Percentiles rank a stretch among this genome's conserved stretches.
phyloP scores from a whole-genome alignment of 176 grass and related monocot genomes.

The Bolboschoenus planiculmis region DNA sequence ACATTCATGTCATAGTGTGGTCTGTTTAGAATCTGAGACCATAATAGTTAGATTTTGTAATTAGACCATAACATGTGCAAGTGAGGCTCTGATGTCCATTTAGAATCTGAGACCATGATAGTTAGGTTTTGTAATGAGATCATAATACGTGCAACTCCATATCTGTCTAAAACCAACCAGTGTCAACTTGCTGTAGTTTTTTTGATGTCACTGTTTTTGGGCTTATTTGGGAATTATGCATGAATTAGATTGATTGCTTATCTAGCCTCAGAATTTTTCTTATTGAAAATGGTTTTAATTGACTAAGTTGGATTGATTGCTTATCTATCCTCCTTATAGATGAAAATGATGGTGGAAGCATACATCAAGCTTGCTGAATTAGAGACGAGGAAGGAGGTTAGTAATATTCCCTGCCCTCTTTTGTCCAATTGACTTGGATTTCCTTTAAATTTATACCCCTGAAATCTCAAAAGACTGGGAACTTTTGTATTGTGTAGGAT shows the following conservation, averaged over 20 bases:
- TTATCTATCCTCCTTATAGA: constrained; percentile 51
- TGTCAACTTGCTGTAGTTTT: neutral
- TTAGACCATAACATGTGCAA: neutral
- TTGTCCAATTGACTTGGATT: neutral
- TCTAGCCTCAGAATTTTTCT: neutral
- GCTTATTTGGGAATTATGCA: neutral
- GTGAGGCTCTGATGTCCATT: neutral
- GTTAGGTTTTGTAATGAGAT: neutral
- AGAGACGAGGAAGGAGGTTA: constrained; percentile 90
- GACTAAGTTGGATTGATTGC: constrained; percentile 12
- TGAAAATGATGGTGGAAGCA: constrained; percentile 98
- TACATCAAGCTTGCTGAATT: constrained; percentile 97
- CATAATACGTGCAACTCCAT: neutral
- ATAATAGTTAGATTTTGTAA: neutral
- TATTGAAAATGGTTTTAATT: too few relatives aligned
- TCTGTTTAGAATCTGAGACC: neutral
- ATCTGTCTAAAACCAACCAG: neutral
- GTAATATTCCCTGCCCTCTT: constrained; percentile 17
- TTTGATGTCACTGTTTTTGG: neutral
- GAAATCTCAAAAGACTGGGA: neutral
- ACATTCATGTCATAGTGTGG: neutral
- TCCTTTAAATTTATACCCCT: constrained; percentile 20
- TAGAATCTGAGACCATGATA: neutral
- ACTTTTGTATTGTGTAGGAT: constrained; percentile 40
- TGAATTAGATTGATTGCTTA: neutral